Conservation (phyloP, 495 filamentous ascomycete species). For the Pyronema domesticum region DNA sequence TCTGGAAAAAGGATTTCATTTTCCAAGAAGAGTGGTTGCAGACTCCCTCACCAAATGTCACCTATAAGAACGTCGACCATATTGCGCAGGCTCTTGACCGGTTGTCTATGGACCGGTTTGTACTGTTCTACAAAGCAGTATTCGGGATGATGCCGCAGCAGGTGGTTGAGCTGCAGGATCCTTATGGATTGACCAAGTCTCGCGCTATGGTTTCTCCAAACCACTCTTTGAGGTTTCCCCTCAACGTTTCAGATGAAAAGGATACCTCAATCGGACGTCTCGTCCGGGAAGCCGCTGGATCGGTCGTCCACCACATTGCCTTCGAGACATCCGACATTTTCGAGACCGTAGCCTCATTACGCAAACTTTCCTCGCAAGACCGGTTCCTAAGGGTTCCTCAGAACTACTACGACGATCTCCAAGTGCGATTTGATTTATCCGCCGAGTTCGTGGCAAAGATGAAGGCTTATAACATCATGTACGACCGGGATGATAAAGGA, state of each 20-base stretch:
- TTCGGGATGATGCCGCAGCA: constrained; percentile 4
- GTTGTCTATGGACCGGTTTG: background rate
- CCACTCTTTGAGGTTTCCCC: background rate
- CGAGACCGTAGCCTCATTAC: constrained; percentile 1
- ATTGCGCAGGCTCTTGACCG: constrained; percentile 2
- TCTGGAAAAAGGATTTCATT: constrained; percentile 3
- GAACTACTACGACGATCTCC: constrained; percentile 3
- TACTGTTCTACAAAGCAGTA: constrained; percentile 2
- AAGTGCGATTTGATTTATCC: background rate
- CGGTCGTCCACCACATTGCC: constrained; percentile 1
- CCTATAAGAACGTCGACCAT: background rate
- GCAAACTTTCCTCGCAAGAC: constrained; percentile 1
- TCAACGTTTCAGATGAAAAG: constrained; percentile 2
- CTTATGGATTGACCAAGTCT: constrained; percentile 1
- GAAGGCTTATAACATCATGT: constrained; percentile 3
- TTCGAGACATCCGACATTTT: constrained; percentile 3
- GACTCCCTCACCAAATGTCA: background rate
- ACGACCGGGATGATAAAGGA: constrained; percentile 2
- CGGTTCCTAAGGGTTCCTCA: constrained; percentile 2
- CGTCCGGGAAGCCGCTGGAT: constrained; percentile 1
- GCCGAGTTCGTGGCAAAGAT: background rate
- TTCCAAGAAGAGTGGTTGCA: background rate
- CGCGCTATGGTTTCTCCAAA: constrained; percentile 1
- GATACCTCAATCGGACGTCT: background rate
- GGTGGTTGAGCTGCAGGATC: constrained; percentile 3